Base-by-base conservation (phyloP, 441 rosid species). In the Sinapis alba region DNA sequence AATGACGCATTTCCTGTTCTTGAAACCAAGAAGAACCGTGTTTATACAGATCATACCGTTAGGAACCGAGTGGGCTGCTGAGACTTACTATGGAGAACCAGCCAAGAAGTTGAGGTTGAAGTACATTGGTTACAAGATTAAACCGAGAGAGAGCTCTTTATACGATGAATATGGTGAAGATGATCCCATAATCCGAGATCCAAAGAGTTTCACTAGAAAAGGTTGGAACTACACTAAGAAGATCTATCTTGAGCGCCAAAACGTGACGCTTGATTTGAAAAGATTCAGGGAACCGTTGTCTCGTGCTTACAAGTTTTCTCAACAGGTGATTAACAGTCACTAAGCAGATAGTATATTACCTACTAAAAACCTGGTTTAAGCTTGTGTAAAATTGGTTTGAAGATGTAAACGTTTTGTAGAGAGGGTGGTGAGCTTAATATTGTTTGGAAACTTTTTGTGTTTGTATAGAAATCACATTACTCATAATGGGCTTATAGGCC, bases 31-130 rank as follows among this genome's bases (percentile, higher is more conserved):
- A 0, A 81, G 82, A 24, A 87, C 86, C 0, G 92, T 90, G 65
- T 95, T 92, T 56, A 86, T 92, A 73, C 99, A 95, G 78, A 87
- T 95, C 9, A 82, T 95, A 72, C 96, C 98, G 10, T 71, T 92
- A 4, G 99, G 98, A 62, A 92, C 96, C 19, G 92, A 87, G 9
- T 92, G 98, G 99, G 94, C 99, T 7, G 97, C 98, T 0, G 93
- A 92, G 78, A 84, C 89, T 15, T 95, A 86, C 64, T 95, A 87
- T 45, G 99, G 99, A 6, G 90, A 82, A 77, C 98, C 99, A 1
- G 94, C 99, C 21, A 85, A 73, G 80, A 90, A 86, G 85, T 86
- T 95, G 24, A 84, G 93, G 18, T 67, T 95, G 80, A 83, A 86
- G 75, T 92, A 94, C 47, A 83, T 88, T n/a, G 86, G 88, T 13